Evolutionary conservation across 495 filamentous ascomycete genomes (phyloP).

Genomic region (Amphirosellinia nigrospora): DNA sequence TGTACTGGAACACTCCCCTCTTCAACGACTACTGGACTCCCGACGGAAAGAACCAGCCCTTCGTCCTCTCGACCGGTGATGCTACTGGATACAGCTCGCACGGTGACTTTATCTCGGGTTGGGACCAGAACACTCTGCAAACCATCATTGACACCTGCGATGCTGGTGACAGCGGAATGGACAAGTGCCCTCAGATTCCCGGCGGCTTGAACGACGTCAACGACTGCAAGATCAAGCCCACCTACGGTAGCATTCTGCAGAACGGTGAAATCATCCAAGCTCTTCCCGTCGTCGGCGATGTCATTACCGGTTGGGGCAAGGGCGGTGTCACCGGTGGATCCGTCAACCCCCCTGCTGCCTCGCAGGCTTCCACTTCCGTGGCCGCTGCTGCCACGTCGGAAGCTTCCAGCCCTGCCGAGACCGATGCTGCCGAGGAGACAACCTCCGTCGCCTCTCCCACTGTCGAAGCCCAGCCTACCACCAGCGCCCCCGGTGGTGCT

Average conservation of each 20-base stretch:
- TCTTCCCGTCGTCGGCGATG: slow-evolving; percentile 66
- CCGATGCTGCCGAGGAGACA: slow-evolving; percentile 44
- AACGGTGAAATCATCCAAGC: slow-evolving; percentile 39
- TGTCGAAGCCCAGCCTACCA: slow-evolving; percentile 22
- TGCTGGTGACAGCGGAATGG: slow-evolving; percentile 55
- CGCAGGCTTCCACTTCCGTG: slow-evolving; percentile 14
- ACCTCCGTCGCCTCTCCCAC: slow-evolving; percentile 32
- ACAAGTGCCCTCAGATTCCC: slow-evolving; percentile 60
- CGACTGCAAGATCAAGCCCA: slow-evolving; percentile 56
- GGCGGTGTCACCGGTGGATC: slow-evolving; percentile 39
- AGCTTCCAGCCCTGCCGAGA: slow-evolving; percentile 40
- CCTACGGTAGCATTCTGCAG: slow-evolving; percentile 42
- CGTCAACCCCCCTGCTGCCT: slow-evolving; percentile 28
- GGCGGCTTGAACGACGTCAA: slow-evolving; percentile 47
- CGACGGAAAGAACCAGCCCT: slow-evolving; percentile 62
- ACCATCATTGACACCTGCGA: slow-evolving; percentile 67
- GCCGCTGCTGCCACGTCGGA: slow-evolving; percentile 20
- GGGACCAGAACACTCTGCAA: slow-evolving; percentile 67
- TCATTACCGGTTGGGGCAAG: slow-evolving; percentile 46
- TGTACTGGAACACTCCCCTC: slow-evolving; percentile 65
- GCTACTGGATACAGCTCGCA: slow-evolving; percentile 65
- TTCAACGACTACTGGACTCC: slow-evolving; percentile 63
- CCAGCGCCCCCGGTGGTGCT: slow-evolving; percentile 17
- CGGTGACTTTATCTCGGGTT: slow-evolving; percentile 76
- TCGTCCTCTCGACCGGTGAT: slow-evolving; percentile 69